Base-by-base conservation (phyloP, 2,329 filamentous ascomycete species). In the Pseudogymnoascus sp. region DNA sequence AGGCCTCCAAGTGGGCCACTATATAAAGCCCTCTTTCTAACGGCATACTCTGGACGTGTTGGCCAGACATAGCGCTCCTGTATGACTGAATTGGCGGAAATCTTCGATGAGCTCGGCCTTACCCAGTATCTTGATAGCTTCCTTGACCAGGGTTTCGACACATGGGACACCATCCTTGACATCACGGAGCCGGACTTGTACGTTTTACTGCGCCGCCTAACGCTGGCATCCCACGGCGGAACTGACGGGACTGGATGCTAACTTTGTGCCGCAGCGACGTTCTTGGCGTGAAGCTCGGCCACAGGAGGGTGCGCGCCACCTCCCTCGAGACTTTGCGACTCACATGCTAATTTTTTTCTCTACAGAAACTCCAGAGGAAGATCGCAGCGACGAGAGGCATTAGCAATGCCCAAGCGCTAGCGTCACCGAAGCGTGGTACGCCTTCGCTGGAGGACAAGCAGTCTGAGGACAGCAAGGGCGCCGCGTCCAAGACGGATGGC, bases 101-200 rank as follows among this genome's bases (percentile, higher is more conserved):
- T 87, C 67, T 85, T 93, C 72, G 81, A 83, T 75, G 87, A 89
- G 79, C 80, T 93, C 79, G 89, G 89, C 72, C 81, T 94, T 73
- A 79, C 84, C 76, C 88, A 92, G 75, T 93, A 94, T 76, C 82
- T 89, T 64, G 80, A 87, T 67, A 76, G 79, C 62, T 89, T 94
- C 68, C 72, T 90, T 45, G 84, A 89, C 60, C 89, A 93, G 74
- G 90, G 90, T 2, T 94, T 94, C 73, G 90, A 94, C 73, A 85
- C 86, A 9, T 93, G 90, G 90, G 88, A 91, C 35, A 92, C 87
- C 0, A 86, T 93, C 61, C 79, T 92, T 59, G 89, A 93, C 71
- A 92, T 94, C 61, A 91, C 89, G 64, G 90, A 93, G 74, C 89
- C 88, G 25, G 90, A 94, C 70, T 79, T 94, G 87, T 91, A 42